Conservation (phyloP, 1,284 basidiomycete species). For the Taiwanofungus camphoratus region DNA sequence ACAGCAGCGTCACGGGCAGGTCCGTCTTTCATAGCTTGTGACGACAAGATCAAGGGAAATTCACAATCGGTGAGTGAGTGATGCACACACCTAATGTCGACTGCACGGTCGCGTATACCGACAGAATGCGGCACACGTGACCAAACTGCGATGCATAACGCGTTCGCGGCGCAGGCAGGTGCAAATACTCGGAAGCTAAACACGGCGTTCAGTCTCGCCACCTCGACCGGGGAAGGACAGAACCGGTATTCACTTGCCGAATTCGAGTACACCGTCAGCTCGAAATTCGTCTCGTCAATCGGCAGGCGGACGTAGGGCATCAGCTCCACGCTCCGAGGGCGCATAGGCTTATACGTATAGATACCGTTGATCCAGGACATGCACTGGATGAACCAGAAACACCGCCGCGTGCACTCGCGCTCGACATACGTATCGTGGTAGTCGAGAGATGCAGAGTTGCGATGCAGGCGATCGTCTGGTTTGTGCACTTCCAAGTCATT, state of each 20-base stretch:
- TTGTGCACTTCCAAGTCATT: slow-evolving; percentile 57
- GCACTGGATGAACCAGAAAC: slow-evolving; percentile 72
- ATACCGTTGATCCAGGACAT: slow-evolving; percentile 31
- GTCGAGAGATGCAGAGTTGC: slow-evolving; percentile 48
- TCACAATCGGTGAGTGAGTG: background rate
- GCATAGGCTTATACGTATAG: slow-evolving; percentile 26
- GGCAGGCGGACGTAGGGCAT: slow-evolving; percentile 53
- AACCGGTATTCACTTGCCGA: slow-evolving; percentile 45
- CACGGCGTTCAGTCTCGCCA: background rate
- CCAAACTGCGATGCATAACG: slow-evolving; percentile 64
- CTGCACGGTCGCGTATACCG: slow-evolving; percentile 58
- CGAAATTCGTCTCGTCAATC: slow-evolving; percentile 72
- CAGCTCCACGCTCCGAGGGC: slow-evolving; percentile 37
- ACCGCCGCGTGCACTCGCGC: slow-evolving; percentile 65
- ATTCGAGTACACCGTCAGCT: slow-evolving; percentile 55
- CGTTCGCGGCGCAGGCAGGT: slow-evolving; percentile 52
- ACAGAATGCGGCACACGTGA: slow-evolving; percentile 60
- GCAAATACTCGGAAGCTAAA: slow-evolving; percentile 51
- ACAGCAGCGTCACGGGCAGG: slow-evolving; percentile 22
- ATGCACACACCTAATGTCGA: slow-evolving; percentile 23
- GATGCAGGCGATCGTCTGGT: slow-evolving; percentile 49
- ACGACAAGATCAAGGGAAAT: background rate
- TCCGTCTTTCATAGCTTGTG: slow-evolving; percentile 16
- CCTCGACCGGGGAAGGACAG: background rate
- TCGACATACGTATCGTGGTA: slow-evolving; percentile 56